phyloP scores from a whole-genome alignment of 1,284 basidiomycete genomes.

The Rhodotorula sp. region DNA sequence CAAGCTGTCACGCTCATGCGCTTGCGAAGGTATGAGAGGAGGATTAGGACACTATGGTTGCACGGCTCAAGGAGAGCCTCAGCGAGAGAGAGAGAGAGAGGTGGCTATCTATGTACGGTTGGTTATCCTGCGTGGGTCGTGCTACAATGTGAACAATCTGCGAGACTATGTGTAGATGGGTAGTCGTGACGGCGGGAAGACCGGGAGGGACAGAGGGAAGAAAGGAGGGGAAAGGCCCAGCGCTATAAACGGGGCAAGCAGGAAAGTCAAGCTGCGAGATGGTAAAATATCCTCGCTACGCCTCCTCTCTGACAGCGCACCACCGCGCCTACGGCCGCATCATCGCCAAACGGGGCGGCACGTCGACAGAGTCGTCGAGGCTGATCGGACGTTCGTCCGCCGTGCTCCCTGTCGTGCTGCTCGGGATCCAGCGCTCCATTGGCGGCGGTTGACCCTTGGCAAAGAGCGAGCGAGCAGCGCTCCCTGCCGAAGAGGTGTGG shows the following conservation, averaged over 20 bases:
- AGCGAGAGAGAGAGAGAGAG: not conserved
- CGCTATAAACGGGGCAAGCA: not conserved
- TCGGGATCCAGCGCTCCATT: too few species aligned
- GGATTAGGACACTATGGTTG: not conserved
- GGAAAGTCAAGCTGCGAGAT: not conserved
- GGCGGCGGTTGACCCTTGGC: too few species aligned
- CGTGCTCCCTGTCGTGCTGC: constrained; percentile 4
- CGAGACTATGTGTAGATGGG: too few species aligned
- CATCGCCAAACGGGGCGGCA: not conserved
- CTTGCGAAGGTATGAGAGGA: not conserved
- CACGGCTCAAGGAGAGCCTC: too few species aligned
- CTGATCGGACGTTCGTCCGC: constrained; percentile 30
- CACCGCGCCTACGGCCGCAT: not conserved
- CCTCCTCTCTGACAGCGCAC: too few species aligned
- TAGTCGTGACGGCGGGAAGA: not conserved
- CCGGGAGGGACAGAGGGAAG: not conserved
- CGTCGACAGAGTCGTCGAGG: constrained; percentile 20
- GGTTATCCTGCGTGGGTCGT: too few species aligned
- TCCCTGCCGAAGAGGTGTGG: constrained; percentile 1
- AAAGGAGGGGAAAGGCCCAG: not conserved
- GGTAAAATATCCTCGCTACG: too few species aligned
- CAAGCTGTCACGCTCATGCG: not conserved
- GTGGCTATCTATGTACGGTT: too few species aligned
- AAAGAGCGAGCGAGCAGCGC: too few species aligned
- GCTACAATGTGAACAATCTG: not conserved